Percentiles rank a stretch among this genome's conserved stretches.
phyloP scores from a whole-genome alignment of 768 basidiomycete species.

The Lentinula guzmanii region DNA sequence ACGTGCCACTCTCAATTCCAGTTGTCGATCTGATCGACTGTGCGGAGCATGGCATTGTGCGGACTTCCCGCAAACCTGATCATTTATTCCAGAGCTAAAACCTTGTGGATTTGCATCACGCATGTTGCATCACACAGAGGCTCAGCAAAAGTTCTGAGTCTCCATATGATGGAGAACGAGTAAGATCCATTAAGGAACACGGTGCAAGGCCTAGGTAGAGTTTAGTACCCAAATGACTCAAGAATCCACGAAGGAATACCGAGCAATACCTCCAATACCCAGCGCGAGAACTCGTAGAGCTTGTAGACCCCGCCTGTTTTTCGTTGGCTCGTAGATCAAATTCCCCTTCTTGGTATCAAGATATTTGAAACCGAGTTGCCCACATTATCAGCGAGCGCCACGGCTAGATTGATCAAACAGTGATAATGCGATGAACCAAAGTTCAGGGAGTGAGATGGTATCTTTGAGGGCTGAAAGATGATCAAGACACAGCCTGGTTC shows the following conservation, averaged over 20 bases:
- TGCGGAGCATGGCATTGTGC: background rate
- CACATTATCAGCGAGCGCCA: background rate
- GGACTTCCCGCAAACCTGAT: background rate
- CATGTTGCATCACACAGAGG: background rate
- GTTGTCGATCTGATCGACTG: background rate
- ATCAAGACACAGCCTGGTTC: conserved; percentile 1
- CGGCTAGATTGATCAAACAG: background rate
- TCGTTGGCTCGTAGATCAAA: background rate
- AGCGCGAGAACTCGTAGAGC: background rate
- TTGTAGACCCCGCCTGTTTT: background rate
- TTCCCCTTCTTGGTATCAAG: background rate
- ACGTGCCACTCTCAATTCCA: background rate
- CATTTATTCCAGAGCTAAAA: background rate
- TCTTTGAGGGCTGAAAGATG: background rate
- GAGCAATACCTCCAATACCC: background rate
- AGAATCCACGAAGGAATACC: background rate
- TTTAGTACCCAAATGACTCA: background rate
- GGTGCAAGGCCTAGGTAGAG: background rate
- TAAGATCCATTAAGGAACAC: too few relatives aligned
- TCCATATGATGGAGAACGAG: background rate
- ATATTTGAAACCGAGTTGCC: background rate
- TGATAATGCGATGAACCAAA: background rate
- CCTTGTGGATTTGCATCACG: background rate
- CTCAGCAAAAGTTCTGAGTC: background rate
- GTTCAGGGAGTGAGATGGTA: background rate